phyloP scores from a whole-genome alignment of 352 stramenopile genomes.

The Thalassiosira mediterranea region DNA sequence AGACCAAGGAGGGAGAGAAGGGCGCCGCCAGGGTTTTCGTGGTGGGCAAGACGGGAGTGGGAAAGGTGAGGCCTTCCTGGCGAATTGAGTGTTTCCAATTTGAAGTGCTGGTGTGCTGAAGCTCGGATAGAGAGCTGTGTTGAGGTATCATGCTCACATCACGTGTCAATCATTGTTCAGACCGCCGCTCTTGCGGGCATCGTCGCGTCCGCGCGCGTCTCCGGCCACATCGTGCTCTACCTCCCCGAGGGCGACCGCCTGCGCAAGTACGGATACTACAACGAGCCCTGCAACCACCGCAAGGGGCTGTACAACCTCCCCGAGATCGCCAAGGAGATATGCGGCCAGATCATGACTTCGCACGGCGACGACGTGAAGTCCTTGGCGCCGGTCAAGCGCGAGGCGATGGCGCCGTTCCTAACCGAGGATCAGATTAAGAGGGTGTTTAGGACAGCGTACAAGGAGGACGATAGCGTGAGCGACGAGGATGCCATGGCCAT shows the following conservation, averaged over 20 bases:
- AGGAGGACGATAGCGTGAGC: slow-evolving; percentile 19
- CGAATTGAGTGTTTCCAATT: too few species aligned
- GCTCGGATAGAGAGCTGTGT: not conserved
- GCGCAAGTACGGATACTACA: slow-evolving; percentile 67
- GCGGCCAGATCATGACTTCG: slow-evolving; percentile 48
- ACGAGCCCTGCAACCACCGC: slow-evolving; percentile 55
- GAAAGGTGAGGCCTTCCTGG: slow-evolving; percentile 74
- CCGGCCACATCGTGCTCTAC: slow-evolving; percentile 75
- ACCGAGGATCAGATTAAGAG: slow-evolving; percentile 61
- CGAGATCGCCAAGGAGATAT: slow-evolving; percentile 68
- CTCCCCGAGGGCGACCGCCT: slow-evolving; percentile 71
- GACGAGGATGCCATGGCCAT: slow-evolving; percentile 17
- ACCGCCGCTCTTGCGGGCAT: slow-evolving; percentile 71
- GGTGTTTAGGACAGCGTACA: slow-evolving; percentile 28
- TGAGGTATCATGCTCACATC: not conserved
- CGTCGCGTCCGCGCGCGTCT: slow-evolving; percentile 69
- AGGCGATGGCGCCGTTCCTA: slow-evolving; percentile 57
- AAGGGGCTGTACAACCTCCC: slow-evolving; percentile 73
- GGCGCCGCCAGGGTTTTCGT: slow-evolving; percentile 59
- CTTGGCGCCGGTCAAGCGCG: slow-evolving; percentile 36
- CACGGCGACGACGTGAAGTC: slow-evolving; percentile 58
- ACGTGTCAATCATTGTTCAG: slow-evolving; percentile 12
- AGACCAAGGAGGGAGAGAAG: slow-evolving; percentile 18
- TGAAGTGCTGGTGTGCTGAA: not conserved
- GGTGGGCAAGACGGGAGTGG: slow-evolving; percentile 58